These are phyloP conservation scores for Rheum nobile DNA, from an alignment of 148 eudicot species.

Conservation along the genomic window DNA sequence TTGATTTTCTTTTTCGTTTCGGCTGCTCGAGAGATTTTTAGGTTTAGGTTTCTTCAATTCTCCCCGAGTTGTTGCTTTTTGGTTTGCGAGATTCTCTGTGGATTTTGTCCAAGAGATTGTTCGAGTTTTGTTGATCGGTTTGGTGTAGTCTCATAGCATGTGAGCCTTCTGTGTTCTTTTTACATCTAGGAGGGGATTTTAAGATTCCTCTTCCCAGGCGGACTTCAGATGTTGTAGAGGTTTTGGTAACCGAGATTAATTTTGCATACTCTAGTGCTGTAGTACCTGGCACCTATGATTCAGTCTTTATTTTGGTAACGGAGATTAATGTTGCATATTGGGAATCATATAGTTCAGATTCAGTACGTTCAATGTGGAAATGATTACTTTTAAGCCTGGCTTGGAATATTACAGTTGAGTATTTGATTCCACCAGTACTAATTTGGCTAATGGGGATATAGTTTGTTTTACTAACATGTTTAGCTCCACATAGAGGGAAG, in stretches of 20 bases:
- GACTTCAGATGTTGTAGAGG: not conserved
- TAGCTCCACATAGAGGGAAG: not conserved
- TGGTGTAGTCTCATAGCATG: not conserved
- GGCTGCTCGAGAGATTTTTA: not conserved
- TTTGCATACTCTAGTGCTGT: not conserved
- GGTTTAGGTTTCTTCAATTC: not conserved
- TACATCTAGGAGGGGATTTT: not conserved
- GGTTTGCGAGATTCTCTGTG: not conserved
- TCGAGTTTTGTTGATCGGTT: not conserved
- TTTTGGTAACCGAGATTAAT: not conserved
- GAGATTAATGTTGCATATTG: not conserved
- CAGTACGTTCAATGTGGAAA: not conserved
- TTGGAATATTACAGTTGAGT: not conserved
- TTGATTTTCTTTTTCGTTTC: not conserved
- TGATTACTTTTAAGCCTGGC: not conserved
- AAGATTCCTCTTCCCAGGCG: not conserved
- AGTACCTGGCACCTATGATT: not conserved
- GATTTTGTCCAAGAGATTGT: not conserved
- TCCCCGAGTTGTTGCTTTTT: not conserved
- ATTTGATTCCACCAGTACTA: not conserved
- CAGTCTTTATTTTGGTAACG: not conserved
- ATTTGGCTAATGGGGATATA: not conserved
- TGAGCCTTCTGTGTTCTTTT: not conserved
- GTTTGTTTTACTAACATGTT: not conserved
- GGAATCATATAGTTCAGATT: not conserved